Evolutionary conservation across 352 stramenopile genomes (phyloP).

Genomic region (Globisporangium paroecandrum): DNA sequence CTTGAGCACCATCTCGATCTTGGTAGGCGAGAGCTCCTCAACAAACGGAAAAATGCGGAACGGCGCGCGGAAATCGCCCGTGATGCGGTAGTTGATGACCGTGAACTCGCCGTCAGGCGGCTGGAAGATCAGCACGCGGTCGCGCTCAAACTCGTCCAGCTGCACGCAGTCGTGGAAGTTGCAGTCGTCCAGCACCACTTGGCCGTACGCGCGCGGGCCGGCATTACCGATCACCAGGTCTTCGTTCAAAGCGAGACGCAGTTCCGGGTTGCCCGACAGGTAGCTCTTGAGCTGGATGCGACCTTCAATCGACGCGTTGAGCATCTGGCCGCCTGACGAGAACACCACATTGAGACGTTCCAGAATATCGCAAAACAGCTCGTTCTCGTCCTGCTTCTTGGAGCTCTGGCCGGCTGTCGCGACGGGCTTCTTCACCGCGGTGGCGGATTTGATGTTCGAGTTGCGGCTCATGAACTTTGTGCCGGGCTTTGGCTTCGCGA

Average conservation of each 20-base stretch:
- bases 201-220: constrained; percentile 77
- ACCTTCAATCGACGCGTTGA: constrained; percentile 98
- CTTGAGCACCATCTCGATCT: constrained; percentile 92
- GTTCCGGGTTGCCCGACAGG: constrained; percentile 96
- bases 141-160: constrained; percentile 92
- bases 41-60: constrained; percentile 98
- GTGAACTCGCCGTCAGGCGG: constrained; percentile 74
- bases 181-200: constrained; percentile 96
- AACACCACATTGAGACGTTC: constrained; percentile 98
- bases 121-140: constrained; percentile 87
- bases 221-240: constrained; percentile 94
- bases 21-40: constrained; percentile 93
- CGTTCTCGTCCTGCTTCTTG: constrained; percentile 92
- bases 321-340: constrained; percentile 93
- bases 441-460: constrained; percentile 78
- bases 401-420: constrained; percentile 60
- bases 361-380: constrained; percentile 99
- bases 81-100: constrained; percentile 98
- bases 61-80: constrained; percentile 94
- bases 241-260: constrained; percentile 95
- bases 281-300: constrained; percentile 99
- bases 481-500: constrained; percentile 88
- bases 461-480: constrained; percentile 83
- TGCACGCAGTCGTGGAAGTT: constrained; percentile 99
- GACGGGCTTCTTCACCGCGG: constrained; percentile 88